Base-by-base conservation (phyloP, 305 asterid genomes). In the Ruellia speciosa region DNA sequence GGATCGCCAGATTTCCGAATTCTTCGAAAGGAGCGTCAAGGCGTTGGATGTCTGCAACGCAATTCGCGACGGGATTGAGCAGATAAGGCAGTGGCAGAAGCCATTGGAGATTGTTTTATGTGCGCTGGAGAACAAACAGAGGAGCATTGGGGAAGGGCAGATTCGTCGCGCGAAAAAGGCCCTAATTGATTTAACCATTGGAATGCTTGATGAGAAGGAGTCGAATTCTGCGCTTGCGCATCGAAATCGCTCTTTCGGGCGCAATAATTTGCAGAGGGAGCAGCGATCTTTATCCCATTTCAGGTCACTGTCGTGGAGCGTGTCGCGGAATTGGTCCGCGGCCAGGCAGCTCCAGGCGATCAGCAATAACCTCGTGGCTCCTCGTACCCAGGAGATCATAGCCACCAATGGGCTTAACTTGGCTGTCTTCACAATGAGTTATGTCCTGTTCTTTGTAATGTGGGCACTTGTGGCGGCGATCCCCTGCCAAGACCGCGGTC, bases 391-490 rank as follows among this genome's bases (percentile, higher is more conserved):
- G 52, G 99, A 92, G 68, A 75, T 67, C 1, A 0, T 46, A 9
- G 77, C 93, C 53, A 85, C 90, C 0, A 75, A 74, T 58, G 94
- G 94, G 4, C 77, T 92, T 37, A 83, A 62, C 0, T 71, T 77
- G 14, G 87, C 82, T 51, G 84, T 85, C 67, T 90, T 63, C 62
- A 81, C 95, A 1, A 87, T 87, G 99, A 92, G 75, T 66, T 74
- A 83, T 48, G 97, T 88, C 59, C 66, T 86, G 11, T 50, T 85
- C 11, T 88, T 92, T 39, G 93, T 81, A 34, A 83, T 82, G 93
- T 88, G 99, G 99, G 86, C 87, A 9, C 90, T 92, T 0, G 98
- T 92, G 31, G 99, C 96, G 3, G 95, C 97, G 0, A 88, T 92
- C 52, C 99, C 96, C 0, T 92, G 99, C 52, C 99, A 92, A 55